Evolutionary conservation across 176 grass and related monocot species (phyloP), one percentile per base, ranked within the genome.

Genomic region (Musa schizocarpa): DNA sequence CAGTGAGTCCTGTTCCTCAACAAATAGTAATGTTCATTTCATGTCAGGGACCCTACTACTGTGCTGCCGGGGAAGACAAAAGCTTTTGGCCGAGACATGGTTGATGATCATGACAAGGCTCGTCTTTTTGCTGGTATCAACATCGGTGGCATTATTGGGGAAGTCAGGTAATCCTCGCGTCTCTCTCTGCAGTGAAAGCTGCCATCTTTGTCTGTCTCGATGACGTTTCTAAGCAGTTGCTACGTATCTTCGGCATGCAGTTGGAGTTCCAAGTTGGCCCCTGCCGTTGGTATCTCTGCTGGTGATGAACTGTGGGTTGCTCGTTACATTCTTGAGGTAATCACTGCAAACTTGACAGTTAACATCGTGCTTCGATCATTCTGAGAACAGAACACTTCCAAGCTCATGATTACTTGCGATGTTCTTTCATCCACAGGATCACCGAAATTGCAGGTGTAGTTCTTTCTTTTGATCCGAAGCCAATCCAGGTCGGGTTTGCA

Each of bases 251-350:
- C 26, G 26, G 26, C 26, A 27, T 27, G 26, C 26, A 2, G 26
- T 27, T 0, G 26, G 26, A 27, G 26, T 27, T 27, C 26, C 26
- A 27, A 27, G 26, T 27, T 27, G 26, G 26, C 1, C 26, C 1
- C 26, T 27, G 26, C 1, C 1, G 26, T 27, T 27, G 26, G 1
- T 27, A 27, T 23, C 61, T 63, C n/a, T 23, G 61, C 61, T 9
- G 61, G n/a, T 23, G 61, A 63, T 9, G 61, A 63, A 22, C 1
- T 63, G n/a, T 63, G 61, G 61, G 61, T 63, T 63, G 61, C 61
- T 22, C 61, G 61, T 10, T 63, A 63, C 61, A 63, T 63, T 63
- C 61, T 63, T 11, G 61, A 63, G n/a, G 61, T 63, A 63, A 63
- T 63, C 3, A 34, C 26, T 27, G 26, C 26, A 27, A 27, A 27